Evolutionary conservation across 148 eudicot genomes (phyloP).

Genomic region (Chenopodium quinoa): DNA sequence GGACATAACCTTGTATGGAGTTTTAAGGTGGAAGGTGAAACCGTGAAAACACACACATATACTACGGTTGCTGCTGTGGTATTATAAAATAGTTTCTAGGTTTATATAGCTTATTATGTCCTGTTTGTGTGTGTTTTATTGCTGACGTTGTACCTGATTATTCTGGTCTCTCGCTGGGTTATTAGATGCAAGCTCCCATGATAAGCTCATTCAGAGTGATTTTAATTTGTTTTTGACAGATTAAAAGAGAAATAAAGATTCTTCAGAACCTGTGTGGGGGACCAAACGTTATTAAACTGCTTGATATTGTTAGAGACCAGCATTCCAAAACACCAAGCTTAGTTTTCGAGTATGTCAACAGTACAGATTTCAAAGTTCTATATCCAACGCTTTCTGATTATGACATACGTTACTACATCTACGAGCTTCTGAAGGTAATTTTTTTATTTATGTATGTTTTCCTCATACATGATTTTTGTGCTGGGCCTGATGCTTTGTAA

Average conservation of each 20-base stretch:
- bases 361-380: conserved; percentile 90
- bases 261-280: conserved; percentile 95
- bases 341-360: conserved; percentile 89
- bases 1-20: background rate
- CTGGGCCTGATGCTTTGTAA: background rate
- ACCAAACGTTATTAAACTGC: conserved; percentile 72
- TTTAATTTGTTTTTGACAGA: conserved; percentile 41
- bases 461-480: background rate
- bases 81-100: background rate
- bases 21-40: background rate
- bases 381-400: conserved; percentile 92
- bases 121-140: background rate
- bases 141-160: background rate
- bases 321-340: conserved; percentile 97
- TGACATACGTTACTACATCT: conserved; percentile 95
- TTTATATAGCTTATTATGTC: background rate
- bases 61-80: background rate
- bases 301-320: conserved; percentile 90
- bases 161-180: background rate
- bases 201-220: conserved; percentile 5
- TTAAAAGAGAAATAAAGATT: conserved; percentile 91
- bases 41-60: background rate
- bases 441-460: background rate
- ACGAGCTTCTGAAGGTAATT: conserved; percentile 87
- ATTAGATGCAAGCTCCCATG: background rate